Conservation (phyloP, 306 rosid species). For the Lupinus albus region DNA sequence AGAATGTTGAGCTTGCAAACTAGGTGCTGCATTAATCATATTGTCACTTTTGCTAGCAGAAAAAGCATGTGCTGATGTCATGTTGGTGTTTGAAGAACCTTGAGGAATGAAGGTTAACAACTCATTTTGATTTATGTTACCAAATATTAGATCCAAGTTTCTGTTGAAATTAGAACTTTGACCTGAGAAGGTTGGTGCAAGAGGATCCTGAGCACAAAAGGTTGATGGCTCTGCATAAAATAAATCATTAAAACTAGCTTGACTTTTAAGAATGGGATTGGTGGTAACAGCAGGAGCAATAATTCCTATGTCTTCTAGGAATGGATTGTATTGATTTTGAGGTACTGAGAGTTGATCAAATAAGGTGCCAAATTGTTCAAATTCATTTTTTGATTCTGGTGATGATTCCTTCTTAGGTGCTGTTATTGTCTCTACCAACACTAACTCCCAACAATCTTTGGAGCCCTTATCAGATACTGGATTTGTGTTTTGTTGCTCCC, state of each 20-base stretch:
- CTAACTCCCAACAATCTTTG: constrained; percentile 64
- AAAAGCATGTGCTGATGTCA: constrained; percentile 18
- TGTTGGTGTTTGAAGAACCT: neutral
- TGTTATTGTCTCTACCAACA: constrained; percentile 47
- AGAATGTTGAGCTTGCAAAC: constrained; percentile 3
- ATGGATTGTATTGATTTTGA: constrained; percentile 64
- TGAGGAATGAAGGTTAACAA: constrained; percentile 16
- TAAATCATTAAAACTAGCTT: constrained; percentile 3
- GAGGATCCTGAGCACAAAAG: constrained; percentile 20
- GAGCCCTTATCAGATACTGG: neutral
- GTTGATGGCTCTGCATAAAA: constrained; percentile 35
- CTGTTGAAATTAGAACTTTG: constrained; percentile 13
- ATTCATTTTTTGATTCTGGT: constrained; percentile 32
- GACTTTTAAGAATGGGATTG: neutral
- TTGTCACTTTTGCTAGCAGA: neutral
- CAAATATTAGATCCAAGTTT: constrained; percentile 28
- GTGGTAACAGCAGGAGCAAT: constrained; percentile 5
- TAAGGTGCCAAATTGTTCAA: constrained; percentile 28
- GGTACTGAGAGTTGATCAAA: constrained; percentile 41
- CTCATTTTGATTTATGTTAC: constrained; percentile 10
- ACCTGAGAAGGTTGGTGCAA: constrained; percentile 19
- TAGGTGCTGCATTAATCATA: constrained; percentile 16
- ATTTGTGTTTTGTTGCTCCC: constrained; percentile 5
- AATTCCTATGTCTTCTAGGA: constrained; percentile 50
- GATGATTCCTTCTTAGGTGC: constrained; percentile 19